Percentiles rank a stretch among this genome's conserved stretches.
Conservation (phyloP, 768 basidiomycete species). For the Filobasidium wieringae region DNA sequence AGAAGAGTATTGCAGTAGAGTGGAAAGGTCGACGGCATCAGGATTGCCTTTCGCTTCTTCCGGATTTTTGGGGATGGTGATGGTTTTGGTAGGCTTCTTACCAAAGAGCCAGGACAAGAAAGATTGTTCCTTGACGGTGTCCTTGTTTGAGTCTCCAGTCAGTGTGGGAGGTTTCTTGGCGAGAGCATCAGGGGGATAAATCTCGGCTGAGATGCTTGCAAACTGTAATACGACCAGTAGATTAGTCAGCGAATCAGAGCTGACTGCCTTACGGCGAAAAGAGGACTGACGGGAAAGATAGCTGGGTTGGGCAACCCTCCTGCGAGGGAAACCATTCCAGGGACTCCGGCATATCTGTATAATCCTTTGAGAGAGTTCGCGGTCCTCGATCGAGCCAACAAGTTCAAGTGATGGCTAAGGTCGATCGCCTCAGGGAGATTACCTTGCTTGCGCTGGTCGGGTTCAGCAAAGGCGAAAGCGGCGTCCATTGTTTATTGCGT, state of each 20-base stretch:
- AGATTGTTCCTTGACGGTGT: conserved; percentile 14
- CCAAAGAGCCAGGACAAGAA: conserved; percentile 34
- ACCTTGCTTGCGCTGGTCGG: neutral
- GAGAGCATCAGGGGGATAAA: conserved; percentile 47
- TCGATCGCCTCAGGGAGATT: conserved; percentile 45
- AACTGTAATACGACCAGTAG: conserved; percentile 36
- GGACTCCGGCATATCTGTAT: conserved; percentile 49
- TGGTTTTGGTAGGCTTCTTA: conserved; percentile 43
- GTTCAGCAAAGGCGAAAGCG: conserved; percentile 21
- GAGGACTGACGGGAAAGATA: conserved; percentile 42
- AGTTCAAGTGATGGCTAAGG: conserved; percentile 61
- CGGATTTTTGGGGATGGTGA: conserved; percentile 50
- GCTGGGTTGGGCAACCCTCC: conserved; percentile 60
- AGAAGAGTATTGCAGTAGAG: conserved; percentile 58
- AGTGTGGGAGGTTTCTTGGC: conserved; percentile 40
- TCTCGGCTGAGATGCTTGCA: conserved; percentile 49
- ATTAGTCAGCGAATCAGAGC: neutral
- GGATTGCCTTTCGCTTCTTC: conserved; percentile 41
- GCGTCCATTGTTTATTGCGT: conserved; percentile 35
- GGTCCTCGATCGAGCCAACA: conserved; percentile 44
- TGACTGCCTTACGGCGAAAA: neutral
- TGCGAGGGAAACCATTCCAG: conserved; percentile 51
- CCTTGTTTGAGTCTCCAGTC: neutral
- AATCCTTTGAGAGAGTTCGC: conserved; percentile 56
- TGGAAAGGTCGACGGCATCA: conserved; percentile 46